Conservation (phyloP, 2,329 filamentous ascomycete species). For the Ophiocordyceps camponoti-saundersi region DNA sequence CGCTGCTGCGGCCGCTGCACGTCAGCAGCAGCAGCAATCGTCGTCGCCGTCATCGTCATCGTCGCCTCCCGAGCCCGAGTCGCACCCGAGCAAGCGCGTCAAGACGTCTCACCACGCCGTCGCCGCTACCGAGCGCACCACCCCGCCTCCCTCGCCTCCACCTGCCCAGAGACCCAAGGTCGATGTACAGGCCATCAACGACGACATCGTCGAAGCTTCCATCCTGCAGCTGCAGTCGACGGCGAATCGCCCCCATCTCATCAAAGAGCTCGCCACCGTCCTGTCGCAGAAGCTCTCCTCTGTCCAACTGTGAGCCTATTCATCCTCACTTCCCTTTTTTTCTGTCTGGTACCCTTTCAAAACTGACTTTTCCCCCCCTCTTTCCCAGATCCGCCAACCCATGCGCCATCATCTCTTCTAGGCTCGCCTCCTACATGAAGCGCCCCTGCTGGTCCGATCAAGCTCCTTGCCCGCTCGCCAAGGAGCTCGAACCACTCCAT, state of each 20-base stretch:
- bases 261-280: constrained; percentile 79
- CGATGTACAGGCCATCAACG: constrained; percentile 71
- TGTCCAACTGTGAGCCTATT: constrained; percentile 68
- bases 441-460: constrained; percentile 64
- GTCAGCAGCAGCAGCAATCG: constrained; percentile 7
- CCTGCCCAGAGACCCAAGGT: constrained; percentile 14
- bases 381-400: constrained; percentile 74
- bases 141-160: constrained; percentile 25
- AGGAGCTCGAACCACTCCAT: constrained; percentile 83
- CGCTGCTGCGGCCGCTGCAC: constrained; percentile 3
- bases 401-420: constrained; percentile 85
- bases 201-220: constrained; percentile 86
- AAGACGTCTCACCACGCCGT: constrained; percentile 57
- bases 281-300: constrained; percentile 61
- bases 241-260: constrained; percentile 79
- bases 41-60: constrained; percentile 10
- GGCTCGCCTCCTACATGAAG: constrained; percentile 78
- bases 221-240: constrained; percentile 80
- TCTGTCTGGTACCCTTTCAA: neutral
- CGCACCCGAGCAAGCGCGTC: constrained; percentile 44
- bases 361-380: no score
- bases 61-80: constrained; percentile 11
- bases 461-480: constrained; percentile 73
- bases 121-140: constrained; percentile 44
- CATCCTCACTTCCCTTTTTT: neutral